Evolutionary conservation across 129 eudicot species (phyloP).

Genomic region (Helianthus tuberosus): DNA sequence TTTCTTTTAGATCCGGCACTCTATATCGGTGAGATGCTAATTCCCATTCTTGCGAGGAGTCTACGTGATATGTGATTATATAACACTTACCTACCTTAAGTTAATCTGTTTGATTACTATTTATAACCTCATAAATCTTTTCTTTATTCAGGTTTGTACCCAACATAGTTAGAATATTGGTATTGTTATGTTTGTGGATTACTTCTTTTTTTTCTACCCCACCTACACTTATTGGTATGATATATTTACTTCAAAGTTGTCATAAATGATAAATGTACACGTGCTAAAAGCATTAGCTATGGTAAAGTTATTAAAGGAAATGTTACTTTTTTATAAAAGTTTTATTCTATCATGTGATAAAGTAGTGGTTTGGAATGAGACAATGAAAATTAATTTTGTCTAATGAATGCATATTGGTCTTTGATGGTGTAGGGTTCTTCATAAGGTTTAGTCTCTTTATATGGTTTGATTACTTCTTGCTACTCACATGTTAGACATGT

Average conservation of each 20-base stretch:
- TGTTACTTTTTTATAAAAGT: no score
- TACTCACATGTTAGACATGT: no score
- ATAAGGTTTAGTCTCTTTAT: no score
- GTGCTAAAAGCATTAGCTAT: not conserved
- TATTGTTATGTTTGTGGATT: not conserved
- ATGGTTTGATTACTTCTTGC: no score
- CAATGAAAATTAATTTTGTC: no score
- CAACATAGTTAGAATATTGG: not conserved
- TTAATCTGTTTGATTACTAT: constrained; percentile 22
- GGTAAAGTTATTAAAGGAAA: not conserved
- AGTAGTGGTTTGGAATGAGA: no score
- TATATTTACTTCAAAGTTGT: not conserved
- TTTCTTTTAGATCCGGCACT: no score
- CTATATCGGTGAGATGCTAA: no score
- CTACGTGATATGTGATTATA: not conserved
- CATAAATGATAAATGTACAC: constrained; percentile 9
- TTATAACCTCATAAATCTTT: not conserved
- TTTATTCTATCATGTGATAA: no score
- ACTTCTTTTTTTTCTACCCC: not conserved
- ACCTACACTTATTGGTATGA: not conserved
- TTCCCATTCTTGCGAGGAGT: no score
- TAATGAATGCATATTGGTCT: no score
- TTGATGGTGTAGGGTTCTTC: no score
- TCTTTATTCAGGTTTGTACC: not conserved
- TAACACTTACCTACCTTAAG: constrained; percentile 24